Evolutionary conservation across 371 early-diverging fungal species (phyloP).

Genomic region (Mucor irregularis): DNA sequence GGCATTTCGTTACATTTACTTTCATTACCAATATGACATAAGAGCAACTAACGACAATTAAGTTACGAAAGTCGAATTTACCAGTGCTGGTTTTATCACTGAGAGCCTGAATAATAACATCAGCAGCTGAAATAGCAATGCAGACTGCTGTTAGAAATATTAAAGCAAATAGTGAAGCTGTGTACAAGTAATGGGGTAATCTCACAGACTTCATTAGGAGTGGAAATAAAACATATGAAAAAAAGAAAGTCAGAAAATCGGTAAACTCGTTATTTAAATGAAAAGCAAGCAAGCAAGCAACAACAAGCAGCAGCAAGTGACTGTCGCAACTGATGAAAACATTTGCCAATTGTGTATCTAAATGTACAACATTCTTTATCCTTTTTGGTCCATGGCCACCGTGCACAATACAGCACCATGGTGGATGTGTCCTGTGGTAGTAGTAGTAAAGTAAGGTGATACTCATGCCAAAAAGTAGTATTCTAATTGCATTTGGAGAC

Average conservation of each 20-base stretch:
- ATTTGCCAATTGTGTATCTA: too few species aligned
- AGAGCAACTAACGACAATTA: constrained; percentile 57
- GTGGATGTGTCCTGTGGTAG: too few species aligned
- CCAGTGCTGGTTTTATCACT: constrained; percentile 40
- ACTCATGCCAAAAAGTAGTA: too few species aligned
- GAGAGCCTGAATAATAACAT: constrained; percentile 63
- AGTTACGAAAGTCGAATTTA: constrained; percentile 49
- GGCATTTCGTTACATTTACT: not conserved
- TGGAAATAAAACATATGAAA: not conserved
- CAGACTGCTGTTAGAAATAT: constrained; percentile 47
- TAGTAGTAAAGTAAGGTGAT: too few species aligned
- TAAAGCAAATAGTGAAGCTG: constrained; percentile 38
- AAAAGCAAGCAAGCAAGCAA: too few species aligned
- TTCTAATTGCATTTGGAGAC: too few species aligned
- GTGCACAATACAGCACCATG: too few species aligned
- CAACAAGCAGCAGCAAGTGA: too few species aligned
- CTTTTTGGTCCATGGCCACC: too few species aligned
- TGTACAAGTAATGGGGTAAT: constrained; percentile 31
- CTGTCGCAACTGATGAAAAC: too few species aligned
- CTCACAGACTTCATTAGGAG: constrained; percentile 19
- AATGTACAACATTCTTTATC: too few species aligned
- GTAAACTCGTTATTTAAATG: not conserved
- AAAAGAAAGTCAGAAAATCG: not conserved
- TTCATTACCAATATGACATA: constrained; percentile 52
- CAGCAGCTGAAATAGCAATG: constrained; percentile 61